phyloP scores from a whole-genome alignment of 768 basidiomycete species.

The Calvatia gigantea region DNA sequence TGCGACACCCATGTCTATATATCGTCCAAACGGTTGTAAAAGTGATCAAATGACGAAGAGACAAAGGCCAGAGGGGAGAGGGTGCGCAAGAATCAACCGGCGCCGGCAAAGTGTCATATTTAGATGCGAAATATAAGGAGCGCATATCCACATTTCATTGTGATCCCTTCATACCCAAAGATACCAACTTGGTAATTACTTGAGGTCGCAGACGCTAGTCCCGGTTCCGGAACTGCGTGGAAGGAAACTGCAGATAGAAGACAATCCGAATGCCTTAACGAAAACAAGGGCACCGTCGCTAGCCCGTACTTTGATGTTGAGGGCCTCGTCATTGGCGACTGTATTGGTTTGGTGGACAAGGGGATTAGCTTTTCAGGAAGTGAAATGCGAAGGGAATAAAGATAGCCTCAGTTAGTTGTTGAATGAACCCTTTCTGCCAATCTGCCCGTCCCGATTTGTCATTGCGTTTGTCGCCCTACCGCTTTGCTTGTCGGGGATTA shows the following conservation, averaged over 20 bases:
- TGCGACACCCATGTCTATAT: conserved; percentile 28
- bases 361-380: conserved; percentile 5
- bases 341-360: background rate
- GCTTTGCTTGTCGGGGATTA: background rate
- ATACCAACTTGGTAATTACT: background rate
- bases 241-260: background rate
- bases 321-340: background rate
- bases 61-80: background rate
- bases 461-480: background rate
- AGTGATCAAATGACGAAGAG: background rate
- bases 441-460: conserved; percentile 5
- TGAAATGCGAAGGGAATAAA: background rate
- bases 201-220: background rate
- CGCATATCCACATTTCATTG: background rate
- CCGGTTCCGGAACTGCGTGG: background rate
- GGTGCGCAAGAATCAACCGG: background rate
- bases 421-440: background rate
- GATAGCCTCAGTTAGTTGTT: background rate
- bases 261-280: conserved; percentile 9
- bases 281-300: background rate
- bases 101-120: background rate
- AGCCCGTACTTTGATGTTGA: background rate
- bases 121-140: conserved; percentile 4
- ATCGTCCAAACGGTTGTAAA: background rate
- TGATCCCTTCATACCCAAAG: background rate